Conservation (phyloP, 2,329 filamentous ascomycete species). For the Alternaria gansuensis region DNA sequence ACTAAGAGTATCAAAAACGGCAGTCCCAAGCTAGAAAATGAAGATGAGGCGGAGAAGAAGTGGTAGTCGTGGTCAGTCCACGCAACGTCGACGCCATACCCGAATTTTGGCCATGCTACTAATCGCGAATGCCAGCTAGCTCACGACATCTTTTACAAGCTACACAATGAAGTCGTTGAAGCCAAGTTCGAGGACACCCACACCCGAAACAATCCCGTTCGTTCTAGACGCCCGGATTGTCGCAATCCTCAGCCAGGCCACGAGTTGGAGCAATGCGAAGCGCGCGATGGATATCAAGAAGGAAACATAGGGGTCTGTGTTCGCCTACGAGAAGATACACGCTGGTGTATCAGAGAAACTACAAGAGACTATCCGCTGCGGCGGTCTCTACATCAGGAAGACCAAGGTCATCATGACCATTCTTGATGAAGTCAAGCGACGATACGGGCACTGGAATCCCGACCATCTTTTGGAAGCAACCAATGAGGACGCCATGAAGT, state of each 20-base stretch:
- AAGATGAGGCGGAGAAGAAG: conserved; percentile 5
- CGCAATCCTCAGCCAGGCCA: conserved; percentile 15
- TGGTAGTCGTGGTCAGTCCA: conserved; percentile 21
- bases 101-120: conserved; percentile 14
- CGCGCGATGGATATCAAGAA: conserved; percentile 17
- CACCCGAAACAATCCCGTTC: conserved; percentile 11
- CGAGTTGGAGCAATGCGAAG: conserved; percentile 18
- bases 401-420: conserved; percentile 17
- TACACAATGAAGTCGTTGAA: conserved; percentile 16
- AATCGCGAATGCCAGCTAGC: conserved; percentile 16
- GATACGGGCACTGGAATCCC: conserved; percentile 13
- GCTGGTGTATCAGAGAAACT: conserved; percentile 6
- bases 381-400: conserved; percentile 15
- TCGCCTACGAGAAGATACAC: conserved; percentile 11
- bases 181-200: conserved; percentile 9
- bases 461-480: conserved; percentile 11
- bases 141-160: conserved; percentile 10
- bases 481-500: conserved; percentile 20
- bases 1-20: background rate
- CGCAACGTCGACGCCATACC: conserved; percentile 16
- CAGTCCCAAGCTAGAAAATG: background rate
- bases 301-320: conserved; percentile 10
- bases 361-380: conserved; percentile 9
- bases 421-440: conserved; percentile 15
- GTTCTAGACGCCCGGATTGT: conserved; percentile 18